These are phyloP conservation scores for Carex sylvatica DNA, from an alignment of 202 grass and related monocot genomes.

Conservation along the genomic window DNA sequence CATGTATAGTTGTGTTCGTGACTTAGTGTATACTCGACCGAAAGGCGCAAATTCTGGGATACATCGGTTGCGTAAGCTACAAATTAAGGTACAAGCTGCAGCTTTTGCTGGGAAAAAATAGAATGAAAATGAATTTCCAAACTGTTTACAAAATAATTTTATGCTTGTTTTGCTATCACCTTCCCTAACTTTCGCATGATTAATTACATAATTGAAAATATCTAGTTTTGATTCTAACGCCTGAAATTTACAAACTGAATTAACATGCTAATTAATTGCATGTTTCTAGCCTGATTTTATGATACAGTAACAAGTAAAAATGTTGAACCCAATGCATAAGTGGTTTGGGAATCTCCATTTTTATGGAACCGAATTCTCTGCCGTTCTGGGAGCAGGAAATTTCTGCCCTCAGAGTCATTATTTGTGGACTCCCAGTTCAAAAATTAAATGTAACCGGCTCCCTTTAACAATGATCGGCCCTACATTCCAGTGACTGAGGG, in stretches of 20 bases:
- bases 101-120: background rate
- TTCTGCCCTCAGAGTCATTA: too few species aligned
- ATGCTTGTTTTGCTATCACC: background rate
- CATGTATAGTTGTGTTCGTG: background rate
- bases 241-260: background rate
- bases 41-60: background rate
- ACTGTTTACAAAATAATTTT: background rate
- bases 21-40: background rate
- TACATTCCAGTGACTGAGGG: too few species aligned
- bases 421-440: too few species aligned
- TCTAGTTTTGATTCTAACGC: background rate
- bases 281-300: background rate
- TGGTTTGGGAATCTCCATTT: background rate
- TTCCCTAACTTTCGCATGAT: background rate
- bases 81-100: background rate
- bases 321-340: background rate
- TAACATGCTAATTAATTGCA: background rate
- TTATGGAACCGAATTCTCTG: too few species aligned
- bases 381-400: too few species aligned
- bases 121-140: background rate
- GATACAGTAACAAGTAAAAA: background rate
- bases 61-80: background rate
- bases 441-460: too few species aligned
- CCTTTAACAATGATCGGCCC: too few species aligned
- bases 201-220: background rate